Evolutionary conservation across 192 early-diverging fungal species (phyloP).

Genomic region (Coemansia sp.): DNA sequence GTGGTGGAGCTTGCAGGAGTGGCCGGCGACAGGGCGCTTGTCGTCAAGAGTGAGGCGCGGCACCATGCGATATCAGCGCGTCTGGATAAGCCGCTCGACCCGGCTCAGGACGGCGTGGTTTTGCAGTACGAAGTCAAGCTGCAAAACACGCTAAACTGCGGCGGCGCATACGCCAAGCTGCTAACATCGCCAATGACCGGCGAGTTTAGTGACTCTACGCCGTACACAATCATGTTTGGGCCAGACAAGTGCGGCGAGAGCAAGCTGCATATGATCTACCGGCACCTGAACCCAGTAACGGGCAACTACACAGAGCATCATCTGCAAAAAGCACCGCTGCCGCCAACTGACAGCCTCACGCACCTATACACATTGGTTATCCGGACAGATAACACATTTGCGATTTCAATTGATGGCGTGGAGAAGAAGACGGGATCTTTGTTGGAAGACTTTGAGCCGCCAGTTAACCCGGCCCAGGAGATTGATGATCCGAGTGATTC

Average conservation of each 20-base stretch:
- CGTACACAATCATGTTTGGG: slow-evolving; percentile 92
- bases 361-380: slow-evolving; percentile 85
- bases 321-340: slow-evolving; percentile 64
- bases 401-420: slow-evolving; percentile 74
- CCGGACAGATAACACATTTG: slow-evolving; percentile 77
- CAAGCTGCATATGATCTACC: slow-evolving; percentile 93
- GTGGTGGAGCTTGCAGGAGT: slow-evolving; percentile 60
- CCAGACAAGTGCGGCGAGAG: slow-evolving; percentile 93
- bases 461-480: slow-evolving; percentile 87
- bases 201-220: slow-evolving; percentile 65
- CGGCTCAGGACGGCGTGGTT: slow-evolving; percentile 71
- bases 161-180: slow-evolving; percentile 92
- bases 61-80: slow-evolving; percentile 85
- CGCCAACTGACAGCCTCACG: slow-evolving; percentile 65
- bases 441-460: slow-evolving; percentile 74
- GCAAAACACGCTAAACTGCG: slow-evolving; percentile 65
- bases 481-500: slow-evolving; percentile 72
- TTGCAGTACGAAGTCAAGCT: slow-evolving; percentile 92
- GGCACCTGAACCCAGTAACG: slow-evolving; percentile 83
- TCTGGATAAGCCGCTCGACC: slow-evolving; percentile 70
- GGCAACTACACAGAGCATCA: slow-evolving; percentile 86
- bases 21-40: slow-evolving; percentile 72
- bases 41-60: slow-evolving; percentile 76
- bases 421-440: slow-evolving; percentile 67
- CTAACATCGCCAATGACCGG: background rate